Evolutionary conservation across 352 stramenopile genomes (phyloP), one percentile per base, ranked within the genome.

Genomic region (Phytophthora pinifolia): DNA sequence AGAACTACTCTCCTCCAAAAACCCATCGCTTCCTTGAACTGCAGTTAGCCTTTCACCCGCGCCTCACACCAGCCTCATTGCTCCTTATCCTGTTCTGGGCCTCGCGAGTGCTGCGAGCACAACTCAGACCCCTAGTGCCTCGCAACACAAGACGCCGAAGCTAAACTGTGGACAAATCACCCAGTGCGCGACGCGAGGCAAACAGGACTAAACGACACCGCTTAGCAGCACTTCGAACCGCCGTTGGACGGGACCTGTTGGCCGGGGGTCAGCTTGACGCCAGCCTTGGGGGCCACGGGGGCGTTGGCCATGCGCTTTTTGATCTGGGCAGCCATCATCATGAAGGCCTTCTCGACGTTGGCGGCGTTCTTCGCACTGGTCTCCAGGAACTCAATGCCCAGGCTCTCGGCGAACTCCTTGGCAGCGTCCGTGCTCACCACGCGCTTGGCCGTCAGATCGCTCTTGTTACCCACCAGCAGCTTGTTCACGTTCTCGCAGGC

Each of bases 401-500:
- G 54, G 59, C 84, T 94, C 49, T 95, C 83, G 27, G 87, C 87
- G 55, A 96, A 90, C 66, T 92, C 86, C 73, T 97, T 96, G 18
- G 94, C 96, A 25, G 91, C 81, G 27, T 98, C 92, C 29, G 88
- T 97, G 39, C 91, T 93, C 25, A 99, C 95, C 14, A 97, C 94
- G 53, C 88, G 92, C 72, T 98, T 96, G 65, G 91, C 87, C 49
- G 78, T 89, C 54, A 96, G 67, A 90, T 99, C 97, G 57, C 79
- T 98, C 85, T 99, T 99, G 82, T 99, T 99, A 46, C 96, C 97
- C 13, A 99, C 94, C 29, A 99, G 74, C 30, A 99, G 76, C 79
- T 99, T 99, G 75, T 89, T 89, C 79, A 98, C 58, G 84, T 98
- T 83, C 83, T 99, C 96, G 33, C 92, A 98, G 27, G 96, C 95